Base-by-base conservation (phyloP, 163 green algal genomes). In the Prototheca stagnorum region DNA sequence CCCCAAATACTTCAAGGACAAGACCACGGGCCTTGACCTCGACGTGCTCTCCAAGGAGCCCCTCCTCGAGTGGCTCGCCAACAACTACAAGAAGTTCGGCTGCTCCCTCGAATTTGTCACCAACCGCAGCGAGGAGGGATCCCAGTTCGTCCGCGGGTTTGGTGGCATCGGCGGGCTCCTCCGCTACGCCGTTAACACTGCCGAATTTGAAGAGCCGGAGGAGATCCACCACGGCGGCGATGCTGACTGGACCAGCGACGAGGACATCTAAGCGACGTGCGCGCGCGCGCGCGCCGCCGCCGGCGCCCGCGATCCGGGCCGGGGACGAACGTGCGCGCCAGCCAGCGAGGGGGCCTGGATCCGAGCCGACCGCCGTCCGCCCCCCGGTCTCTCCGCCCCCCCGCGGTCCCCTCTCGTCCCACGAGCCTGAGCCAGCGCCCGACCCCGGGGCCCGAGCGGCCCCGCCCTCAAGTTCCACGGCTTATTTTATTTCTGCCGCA, bases 11-110 rank as follows among this genome's bases (percentile, higher is more conserved):
- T 96, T 95, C 60, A 75, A 83, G 57, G 89, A 98, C 69, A 82
- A 85, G 53, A 82, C 90, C 49, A 80, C 61, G 3, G 78, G 78
- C 1, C 64, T 50, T 5, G 78, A 95, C 47, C 70, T 99, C 52
- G 90, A 99, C 64, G 77, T 93, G n/a, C 62, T 84, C 22, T 82
- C 96, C 47, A 94, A 88, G 59, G 68, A 70, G 44, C 68, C 85
- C 21, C 56, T 99, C 56, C 62, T 98, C 5, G 90, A 99, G 71
- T 99, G 90, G 90, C 70, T 99, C 16, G 90, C 90, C 16, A 81
- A 94, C 51, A 85, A 85, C 63, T 99, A 97, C 79, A 96, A 94
- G 59, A 92, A 93, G 62, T 98, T 97, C 64, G 89, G 89, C 5
- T 98, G 89, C 72, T 49, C 56, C 41, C 67, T 99, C 14, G 90